phyloP scores from a whole-genome alignment of 306 rosid genomes.

The Trifolium fragiferum region DNA sequence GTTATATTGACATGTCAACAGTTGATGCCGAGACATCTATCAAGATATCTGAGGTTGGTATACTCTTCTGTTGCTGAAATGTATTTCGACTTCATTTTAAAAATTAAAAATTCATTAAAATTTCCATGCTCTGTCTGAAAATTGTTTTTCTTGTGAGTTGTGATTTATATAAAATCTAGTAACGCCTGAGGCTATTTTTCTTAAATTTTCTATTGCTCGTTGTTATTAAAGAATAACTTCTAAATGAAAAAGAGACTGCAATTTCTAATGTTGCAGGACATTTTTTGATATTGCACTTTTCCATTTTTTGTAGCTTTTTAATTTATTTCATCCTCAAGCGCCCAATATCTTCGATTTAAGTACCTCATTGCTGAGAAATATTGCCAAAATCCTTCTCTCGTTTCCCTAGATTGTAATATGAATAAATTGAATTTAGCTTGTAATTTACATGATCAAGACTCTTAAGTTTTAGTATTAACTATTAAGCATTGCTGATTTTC shows the following conservation, averaged over 20 bases:
- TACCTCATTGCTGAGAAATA: not conserved
- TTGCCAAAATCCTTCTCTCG: not conserved
- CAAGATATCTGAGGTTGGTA: slow-evolving; percentile 76
- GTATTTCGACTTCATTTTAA: slow-evolving; percentile 1
- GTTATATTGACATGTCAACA: slow-evolving; percentile 85
- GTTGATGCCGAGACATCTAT: slow-evolving; percentile 75
- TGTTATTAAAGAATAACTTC: not conserved
- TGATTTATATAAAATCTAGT: slow-evolving; percentile 4
- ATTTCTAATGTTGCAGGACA: slow-evolving; percentile 16
- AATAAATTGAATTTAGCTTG: slow-evolving; percentile 25
- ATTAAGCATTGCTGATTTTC: not conserved
- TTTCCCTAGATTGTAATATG: slow-evolving; percentile 5
- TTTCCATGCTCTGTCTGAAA: not conserved
- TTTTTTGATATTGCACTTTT: slow-evolving; percentile 5
- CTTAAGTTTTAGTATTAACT: not conserved
- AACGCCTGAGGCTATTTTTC: slow-evolving; percentile 1
- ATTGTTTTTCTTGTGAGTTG: slow-evolving; percentile 1
- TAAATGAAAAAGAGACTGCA: slow-evolving; percentile 8
- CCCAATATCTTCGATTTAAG: too few relatives aligned
- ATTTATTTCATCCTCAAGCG: not conserved
- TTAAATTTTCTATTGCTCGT: slow-evolving; percentile 13
- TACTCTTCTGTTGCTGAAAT: slow-evolving; percentile 10
- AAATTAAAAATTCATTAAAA: not conserved
- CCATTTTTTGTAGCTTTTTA: not conserved
- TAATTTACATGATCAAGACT: not conserved